Evolutionary conservation across 345 rosid species (phyloP).

Genomic region (Gossypium ekmanianum): DNA sequence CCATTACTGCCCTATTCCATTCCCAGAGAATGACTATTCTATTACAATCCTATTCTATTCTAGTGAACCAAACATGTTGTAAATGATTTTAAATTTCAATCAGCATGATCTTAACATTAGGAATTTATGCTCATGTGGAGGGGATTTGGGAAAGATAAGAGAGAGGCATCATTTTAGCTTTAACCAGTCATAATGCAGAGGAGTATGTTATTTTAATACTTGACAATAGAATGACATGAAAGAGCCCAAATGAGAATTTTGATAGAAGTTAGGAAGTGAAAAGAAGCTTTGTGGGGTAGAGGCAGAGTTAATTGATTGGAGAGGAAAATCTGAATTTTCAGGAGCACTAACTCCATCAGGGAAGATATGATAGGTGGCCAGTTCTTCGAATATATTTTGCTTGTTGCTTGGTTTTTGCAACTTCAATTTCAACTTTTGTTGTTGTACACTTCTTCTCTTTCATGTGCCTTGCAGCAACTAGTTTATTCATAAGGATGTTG

Average conservation of each 20-base stretch:
- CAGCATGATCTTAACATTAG: no score
- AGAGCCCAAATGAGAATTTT: background rate
- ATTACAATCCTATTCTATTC: no score
- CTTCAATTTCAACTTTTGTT: slow-evolving; percentile 59
- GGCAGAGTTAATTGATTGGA: background rate
- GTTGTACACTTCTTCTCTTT: slow-evolving; percentile 69
- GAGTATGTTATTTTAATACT: background rate
- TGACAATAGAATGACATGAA: background rate
- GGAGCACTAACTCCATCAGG: slow-evolving; percentile 59
- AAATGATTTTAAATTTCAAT: no score
- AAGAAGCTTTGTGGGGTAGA: background rate
- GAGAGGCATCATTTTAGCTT: background rate
- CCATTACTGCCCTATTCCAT: no score
- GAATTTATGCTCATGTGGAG: no score
- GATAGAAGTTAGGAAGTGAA: background rate
- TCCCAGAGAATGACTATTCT: no score
- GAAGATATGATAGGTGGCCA: slow-evolving; percentile 60
- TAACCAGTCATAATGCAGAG: background rate
- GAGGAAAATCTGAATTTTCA: slow-evolving; percentile 12
- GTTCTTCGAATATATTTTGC: slow-evolving; percentile 64
- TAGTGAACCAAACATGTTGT: no score
- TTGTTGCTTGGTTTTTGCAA: slow-evolving; percentile 62
- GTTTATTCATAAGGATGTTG: slow-evolving; percentile 55
- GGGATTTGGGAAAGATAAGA: no score
- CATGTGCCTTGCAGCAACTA: slow-evolving; percentile 57